Percentiles rank a stretch among this genome's conserved stretches.
Conservation (phyloP, 208 protist genomes). For the Trypanosoma cruzi region DNA sequence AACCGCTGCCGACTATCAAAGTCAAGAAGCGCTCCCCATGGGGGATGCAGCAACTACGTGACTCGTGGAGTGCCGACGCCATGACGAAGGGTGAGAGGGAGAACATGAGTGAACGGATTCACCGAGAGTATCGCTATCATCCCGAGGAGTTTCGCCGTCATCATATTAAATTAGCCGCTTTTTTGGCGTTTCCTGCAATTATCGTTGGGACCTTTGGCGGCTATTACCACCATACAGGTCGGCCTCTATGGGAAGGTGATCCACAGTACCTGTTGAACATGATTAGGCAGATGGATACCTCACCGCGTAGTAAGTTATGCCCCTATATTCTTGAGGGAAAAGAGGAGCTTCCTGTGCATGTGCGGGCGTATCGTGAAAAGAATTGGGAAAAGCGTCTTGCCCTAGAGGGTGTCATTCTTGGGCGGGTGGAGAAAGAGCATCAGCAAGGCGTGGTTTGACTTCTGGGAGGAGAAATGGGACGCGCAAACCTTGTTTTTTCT, state of each 20-base stretch:
- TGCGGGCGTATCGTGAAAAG: constrained; percentile 42
- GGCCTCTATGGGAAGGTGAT: constrained; percentile 64
- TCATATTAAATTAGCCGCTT: constrained; percentile 53
- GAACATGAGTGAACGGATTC: constrained; percentile 80
- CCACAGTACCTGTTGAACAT: constrained; percentile 74
- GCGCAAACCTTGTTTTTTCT: too few relatives aligned
- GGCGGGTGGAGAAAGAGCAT: too few relatives aligned
- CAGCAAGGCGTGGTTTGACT: too few relatives aligned
- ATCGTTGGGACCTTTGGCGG: constrained; percentile 33
- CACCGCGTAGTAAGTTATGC: constrained; percentile 73
- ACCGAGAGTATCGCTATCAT: constrained; percentile 88
- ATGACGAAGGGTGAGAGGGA: constrained; percentile 76
- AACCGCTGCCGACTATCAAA: constrained; percentile 33
- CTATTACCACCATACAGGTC: constrained; percentile 66
- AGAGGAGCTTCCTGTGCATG: constrained; percentile 60
- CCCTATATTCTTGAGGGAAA: constrained; percentile 52
- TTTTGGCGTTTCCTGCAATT: constrained; percentile 53
- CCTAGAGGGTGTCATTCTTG: too few relatives aligned
- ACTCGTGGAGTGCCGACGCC: constrained; percentile 84
- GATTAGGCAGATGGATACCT: constrained; percentile 65
- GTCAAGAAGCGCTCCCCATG: constrained; percentile 67
- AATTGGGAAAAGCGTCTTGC: too few relatives aligned
- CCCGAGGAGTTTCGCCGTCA: constrained; percentile 68
- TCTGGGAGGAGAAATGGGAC: too few relatives aligned
- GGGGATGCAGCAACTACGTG: constrained; percentile 81